Base-by-base conservation (phyloP, 768 basidiomycete species). In the Pisolithus sp. region DNA sequence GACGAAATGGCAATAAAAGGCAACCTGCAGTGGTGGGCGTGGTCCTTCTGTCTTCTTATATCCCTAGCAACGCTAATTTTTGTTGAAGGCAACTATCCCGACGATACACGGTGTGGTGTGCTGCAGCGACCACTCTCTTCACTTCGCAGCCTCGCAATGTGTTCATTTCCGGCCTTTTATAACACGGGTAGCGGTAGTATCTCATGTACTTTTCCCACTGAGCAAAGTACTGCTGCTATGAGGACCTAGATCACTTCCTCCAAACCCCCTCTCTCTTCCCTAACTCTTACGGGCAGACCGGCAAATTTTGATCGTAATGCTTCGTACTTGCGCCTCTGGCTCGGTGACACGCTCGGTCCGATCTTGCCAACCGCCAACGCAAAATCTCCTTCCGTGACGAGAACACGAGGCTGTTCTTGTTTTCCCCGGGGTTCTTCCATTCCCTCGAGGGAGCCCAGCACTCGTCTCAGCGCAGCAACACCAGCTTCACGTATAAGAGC, bases 401-500 rank as follows among this genome's bases (percentile, higher is more conserved):
- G 53, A 15, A 86, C 74, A 2, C 50, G 46, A 15, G 64, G 63
- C 13, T 42, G 53, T 2, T 40, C 23, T 15, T 31, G 34, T 20
- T 47, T 37, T 10, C 12, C 21, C 12, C 21, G 2, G 3, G 8
- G 46, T 20, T n/a, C 55, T 2, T 81, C 82, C 70, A 87, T 76
- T 51, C 73, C 69, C 53, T 86, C 85, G 51, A 91, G 73, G 21
- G 79, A 76, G 4, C 89, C 89, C 20, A 89, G 67, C 2, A 79
- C 78, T 1, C 83, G 74, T 53, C 79, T 78, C 51, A 97, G 70
- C 0, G 93, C 91, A n/a, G 77, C 70, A 2, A 95, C 92, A 3
- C 90, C 93, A 0, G 93, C 91, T 67, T 96, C 93, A 38, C 93
- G 73, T 10, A 94, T 88, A 24, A 95, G 70, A 2, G 91, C 82